phyloP scores from a whole-genome alignment of 768 basidiomycete species.

The Imleria badia region DNA sequence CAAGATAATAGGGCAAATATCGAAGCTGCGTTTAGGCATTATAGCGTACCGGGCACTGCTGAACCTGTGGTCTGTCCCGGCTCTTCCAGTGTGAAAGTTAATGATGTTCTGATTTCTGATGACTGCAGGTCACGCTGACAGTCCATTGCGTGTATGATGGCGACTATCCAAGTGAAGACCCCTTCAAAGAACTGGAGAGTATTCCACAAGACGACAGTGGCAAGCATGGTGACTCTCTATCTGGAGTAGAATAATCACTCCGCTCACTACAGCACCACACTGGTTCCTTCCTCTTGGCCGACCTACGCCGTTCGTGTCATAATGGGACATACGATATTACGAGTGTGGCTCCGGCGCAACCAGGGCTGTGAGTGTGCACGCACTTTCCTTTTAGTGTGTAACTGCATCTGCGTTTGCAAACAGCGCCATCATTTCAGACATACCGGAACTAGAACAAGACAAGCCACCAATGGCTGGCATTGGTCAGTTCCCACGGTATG shows the following conservation, averaged over 20 bases:
- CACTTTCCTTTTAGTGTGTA: background rate
- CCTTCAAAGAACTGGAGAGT: background rate
- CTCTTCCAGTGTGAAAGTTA: background rate
- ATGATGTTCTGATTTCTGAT: background rate
- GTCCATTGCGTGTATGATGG: conserved; percentile 6
- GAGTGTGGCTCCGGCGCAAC: background rate
- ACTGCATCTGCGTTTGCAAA: background rate
- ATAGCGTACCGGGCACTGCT: background rate
- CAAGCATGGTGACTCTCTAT: background rate
- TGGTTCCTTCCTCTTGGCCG: background rate
- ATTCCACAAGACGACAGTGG: background rate
- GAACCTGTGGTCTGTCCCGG: background rate
- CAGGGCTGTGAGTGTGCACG: background rate
- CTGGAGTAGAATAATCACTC: background rate
- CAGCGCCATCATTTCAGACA: background rate
- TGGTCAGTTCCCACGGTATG: conserved; percentile 6
- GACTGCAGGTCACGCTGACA: background rate
- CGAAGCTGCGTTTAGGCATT: conserved; percentile 7
- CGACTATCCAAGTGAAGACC: background rate
- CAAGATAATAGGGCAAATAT: conserved; percentile 7
- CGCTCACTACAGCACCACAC: background rate
- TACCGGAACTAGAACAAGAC: background rate
- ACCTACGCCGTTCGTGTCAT: background rate
- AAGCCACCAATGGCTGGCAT: background rate
- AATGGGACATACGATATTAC: conserved; percentile 2